phyloP scores from a whole-genome alignment of 805 yeast species.

The Saccharomycopsis vini region DNA sequence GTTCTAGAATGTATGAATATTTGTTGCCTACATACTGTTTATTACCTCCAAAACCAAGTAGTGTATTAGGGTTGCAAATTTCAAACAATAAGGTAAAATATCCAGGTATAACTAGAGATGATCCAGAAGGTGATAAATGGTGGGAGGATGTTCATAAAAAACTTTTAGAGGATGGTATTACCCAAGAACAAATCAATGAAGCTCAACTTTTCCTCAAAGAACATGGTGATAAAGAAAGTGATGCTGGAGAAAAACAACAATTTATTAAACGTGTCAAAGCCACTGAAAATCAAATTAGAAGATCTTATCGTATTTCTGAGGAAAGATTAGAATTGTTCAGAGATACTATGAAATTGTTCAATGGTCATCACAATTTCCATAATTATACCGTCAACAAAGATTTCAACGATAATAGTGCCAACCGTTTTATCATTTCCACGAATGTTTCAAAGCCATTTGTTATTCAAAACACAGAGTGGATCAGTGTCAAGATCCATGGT shows the following conservation, averaged over 20 bases:
- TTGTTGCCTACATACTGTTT: slow-evolving; percentile 85
- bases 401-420: slow-evolving; percentile 78
- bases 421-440: slow-evolving; percentile 71
- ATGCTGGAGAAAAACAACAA: slow-evolving; percentile 24
- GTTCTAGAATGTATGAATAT: slow-evolving; percentile 93
- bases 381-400: slow-evolving; percentile 78
- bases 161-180: slow-evolving; percentile 32
- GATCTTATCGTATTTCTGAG: slow-evolving; percentile 55
- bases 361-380: slow-evolving; percentile 89
- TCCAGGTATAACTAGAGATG: slow-evolving; percentile 54
- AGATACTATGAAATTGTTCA: slow-evolving; percentile 59
- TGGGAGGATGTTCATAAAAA: slow-evolving; percentile 46
- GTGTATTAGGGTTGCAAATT: slow-evolving; percentile 55
- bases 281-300: slow-evolving; percentile 58
- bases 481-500: slow-evolving; percentile 91
- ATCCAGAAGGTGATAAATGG: slow-evolving; percentile 63
- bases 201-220: slow-evolving; percentile 23
- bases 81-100: slow-evolving; percentile 39
- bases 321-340: slow-evolving; percentile 58
- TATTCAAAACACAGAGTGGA: slow-evolving; percentile 93
- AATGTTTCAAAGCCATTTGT: slow-evolving; percentile 82
- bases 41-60: slow-evolving; percentile 79
- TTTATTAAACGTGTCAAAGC: slow-evolving; percentile 46
- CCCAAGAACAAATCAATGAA: slow-evolving; percentile 30
- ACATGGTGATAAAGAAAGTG: slow-evolving; percentile 29